These are phyloP conservation scores for Hygrophila difformis DNA, from an alignment of 257 asterid genomes.

Conservation along the genomic window DNA sequence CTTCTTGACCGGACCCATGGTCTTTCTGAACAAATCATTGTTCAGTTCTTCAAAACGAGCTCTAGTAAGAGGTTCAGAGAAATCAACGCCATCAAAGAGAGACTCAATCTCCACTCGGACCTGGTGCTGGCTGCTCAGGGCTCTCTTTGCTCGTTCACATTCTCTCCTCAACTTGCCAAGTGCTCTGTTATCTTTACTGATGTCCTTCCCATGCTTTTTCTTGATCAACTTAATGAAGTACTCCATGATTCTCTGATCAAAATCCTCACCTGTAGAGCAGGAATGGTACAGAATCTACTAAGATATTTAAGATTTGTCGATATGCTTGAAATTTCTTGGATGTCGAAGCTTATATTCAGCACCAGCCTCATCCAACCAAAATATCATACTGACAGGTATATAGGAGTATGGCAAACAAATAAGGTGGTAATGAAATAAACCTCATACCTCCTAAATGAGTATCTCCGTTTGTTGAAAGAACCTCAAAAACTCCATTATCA, in stretches of 20 bases:
- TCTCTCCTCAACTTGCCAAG: conserved; percentile 94
- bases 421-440: conserved; percentile 10
- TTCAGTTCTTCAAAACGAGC: conserved; percentile 94
- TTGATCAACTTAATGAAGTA: conserved; percentile 91
- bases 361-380: too few species aligned
- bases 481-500: conserved; percentile 95
- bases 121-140: conserved; percentile 97
- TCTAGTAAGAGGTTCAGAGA: conserved; percentile 95
- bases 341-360: too few species aligned
- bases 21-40: conserved; percentile 87
- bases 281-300: background rate
- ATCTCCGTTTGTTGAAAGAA: conserved; percentile 91
- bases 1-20: conserved; percentile 98
- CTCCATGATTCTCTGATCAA: conserved; percentile 94
- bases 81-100: conserved; percentile 80
- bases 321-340: background rate
- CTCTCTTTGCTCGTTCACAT: conserved; percentile 87
- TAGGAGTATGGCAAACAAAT: background rate
- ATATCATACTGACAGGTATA: too few species aligned
- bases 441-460: conserved; percentile 92
- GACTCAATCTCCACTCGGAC: conserved; percentile 96
- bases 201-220: conserved; percentile 95
- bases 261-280: conserved; percentile 71
- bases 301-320: background rate
- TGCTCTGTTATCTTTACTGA: conserved; percentile 93